Evolutionary conservation across 805 yeast genomes (phyloP).

Genomic region (Cyberlindnera japonica): DNA sequence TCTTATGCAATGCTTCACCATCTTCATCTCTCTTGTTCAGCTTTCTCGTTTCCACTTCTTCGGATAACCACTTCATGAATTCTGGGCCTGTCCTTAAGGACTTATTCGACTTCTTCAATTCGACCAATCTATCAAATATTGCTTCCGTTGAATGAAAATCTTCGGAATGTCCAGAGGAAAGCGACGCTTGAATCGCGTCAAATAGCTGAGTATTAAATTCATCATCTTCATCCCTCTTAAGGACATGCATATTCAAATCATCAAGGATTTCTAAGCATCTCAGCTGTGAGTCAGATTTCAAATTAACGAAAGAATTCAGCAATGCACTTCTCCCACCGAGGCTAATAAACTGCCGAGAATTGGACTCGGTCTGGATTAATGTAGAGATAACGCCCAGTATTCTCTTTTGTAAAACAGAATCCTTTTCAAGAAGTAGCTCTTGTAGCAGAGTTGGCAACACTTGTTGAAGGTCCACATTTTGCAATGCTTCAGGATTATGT

Average conservation of each 20-base stretch:
- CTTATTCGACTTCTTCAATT: conserved; percentile 30
- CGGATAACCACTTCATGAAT: conserved; percentile 64
- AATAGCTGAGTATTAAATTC: conserved; percentile 16
- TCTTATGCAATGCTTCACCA: conserved; percentile 37
- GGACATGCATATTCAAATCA: conserved; percentile 31
- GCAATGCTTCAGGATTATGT: conserved; percentile 64
- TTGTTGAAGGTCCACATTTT: conserved; percentile 29
- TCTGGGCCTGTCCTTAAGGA: conserved; percentile 29
- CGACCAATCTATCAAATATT: conserved; percentile 38
- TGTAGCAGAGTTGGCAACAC: conserved; percentile 11
- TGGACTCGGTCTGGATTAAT: conserved; percentile 35
- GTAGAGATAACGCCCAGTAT: conserved; percentile 50
- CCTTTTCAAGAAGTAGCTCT: conserved; percentile 12
- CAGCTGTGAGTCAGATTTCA: conserved; percentile 29
- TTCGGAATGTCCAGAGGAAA: conserved; percentile 25
- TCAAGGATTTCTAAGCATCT: conserved; percentile 45
- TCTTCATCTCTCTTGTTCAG: conserved; percentile 25
- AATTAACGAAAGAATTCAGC: conserved; percentile 22
- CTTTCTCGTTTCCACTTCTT: conserved; percentile 36
- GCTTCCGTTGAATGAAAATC: conserved; percentile 41
- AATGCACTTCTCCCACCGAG: conserved; percentile 24
- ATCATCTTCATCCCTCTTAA: conserved; percentile 14
- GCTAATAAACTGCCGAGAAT: conserved; percentile 26
- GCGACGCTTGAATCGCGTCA: conserved; percentile 18
- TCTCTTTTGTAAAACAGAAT: conserved; percentile 42